Evolutionary conservation across 1,284 basidiomycete genomes (phyloP).

Genomic region (Flammula alnicola): DNA sequence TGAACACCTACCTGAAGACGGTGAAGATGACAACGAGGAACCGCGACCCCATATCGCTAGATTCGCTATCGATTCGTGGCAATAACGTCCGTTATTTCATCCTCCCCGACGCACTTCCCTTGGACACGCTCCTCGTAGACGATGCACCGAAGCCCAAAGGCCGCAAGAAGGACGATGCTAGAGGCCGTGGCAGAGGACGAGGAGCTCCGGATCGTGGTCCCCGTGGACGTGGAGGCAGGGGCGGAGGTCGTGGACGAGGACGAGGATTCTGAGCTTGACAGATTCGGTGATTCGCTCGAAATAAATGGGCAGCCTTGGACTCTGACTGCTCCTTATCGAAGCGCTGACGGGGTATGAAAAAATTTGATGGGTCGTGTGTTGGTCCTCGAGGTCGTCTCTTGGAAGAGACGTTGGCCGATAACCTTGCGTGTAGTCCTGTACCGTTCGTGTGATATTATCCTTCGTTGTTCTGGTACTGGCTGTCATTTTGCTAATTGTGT

Average conservation of each 20-base stretch:
- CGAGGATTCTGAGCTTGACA: slow-evolving; percentile 39
- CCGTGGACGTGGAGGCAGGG: slow-evolving; percentile 55
- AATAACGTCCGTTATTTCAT: slow-evolving; percentile 96
- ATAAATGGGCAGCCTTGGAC: not conserved
- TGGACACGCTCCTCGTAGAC: slow-evolving; percentile 96
- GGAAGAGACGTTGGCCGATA: not conserved
- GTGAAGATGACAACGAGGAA: slow-evolving; percentile 95
- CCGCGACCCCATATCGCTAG: slow-evolving; percentile 82
- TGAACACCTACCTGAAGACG: slow-evolving; percentile 97
- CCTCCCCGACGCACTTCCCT: slow-evolving; percentile 93
- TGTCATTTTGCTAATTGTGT: slow-evolving; percentile 18
- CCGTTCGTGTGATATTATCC: slow-evolving; percentile 15
- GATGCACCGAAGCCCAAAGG: slow-evolving; percentile 97
- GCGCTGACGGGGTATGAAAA: slow-evolving; percentile 8
- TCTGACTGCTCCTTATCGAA: slow-evolving; percentile 4
- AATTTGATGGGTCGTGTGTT: slow-evolving; percentile 12
- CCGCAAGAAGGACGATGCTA: slow-evolving; percentile 76
- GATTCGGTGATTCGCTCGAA: not conserved
- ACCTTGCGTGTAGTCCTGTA: slow-evolving; percentile 18
- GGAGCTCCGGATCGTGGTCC: slow-evolving; percentile 51
- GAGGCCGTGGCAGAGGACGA: slow-evolving; percentile 66
- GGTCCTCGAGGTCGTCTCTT: slow-evolving; percentile 1
- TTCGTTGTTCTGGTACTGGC: slow-evolving; percentile 14
- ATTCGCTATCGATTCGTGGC: slow-evolving; percentile 89
- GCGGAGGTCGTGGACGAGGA: slow-evolving; percentile 46